Conservation (phyloP, 441 rosid species). For the Erysimum pusillum region DNA sequence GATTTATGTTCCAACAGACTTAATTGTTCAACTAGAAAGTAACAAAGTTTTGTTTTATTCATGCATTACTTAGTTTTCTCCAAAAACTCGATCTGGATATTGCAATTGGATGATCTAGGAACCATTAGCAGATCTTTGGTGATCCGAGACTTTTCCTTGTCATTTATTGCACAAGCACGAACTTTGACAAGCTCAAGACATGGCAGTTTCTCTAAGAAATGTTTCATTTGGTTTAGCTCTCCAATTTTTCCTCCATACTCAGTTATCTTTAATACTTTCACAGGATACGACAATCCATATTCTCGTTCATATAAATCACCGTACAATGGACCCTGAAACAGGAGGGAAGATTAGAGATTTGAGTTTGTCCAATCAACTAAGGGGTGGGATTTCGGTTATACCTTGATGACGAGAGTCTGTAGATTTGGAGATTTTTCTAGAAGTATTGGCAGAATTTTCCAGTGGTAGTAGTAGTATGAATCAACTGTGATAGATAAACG, state of each 20-base stretch:
- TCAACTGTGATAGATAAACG: conserved; percentile 10
- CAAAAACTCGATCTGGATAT: conserved; percentile 15
- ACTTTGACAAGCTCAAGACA: conserved; percentile 8
- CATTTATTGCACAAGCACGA: conserved; percentile 4
- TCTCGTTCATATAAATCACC: background rate
- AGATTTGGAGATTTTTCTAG: background rate
- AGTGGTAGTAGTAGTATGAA: background rate
- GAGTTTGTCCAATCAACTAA: conserved; percentile 1
- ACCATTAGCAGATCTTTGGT: conserved; percentile 4
- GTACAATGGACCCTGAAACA: conserved; percentile 24
- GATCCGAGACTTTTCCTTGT: background rate
- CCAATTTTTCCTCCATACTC: background rate
- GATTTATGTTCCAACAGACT: background rate
- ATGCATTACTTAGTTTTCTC: background rate
- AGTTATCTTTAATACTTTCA: background rate
- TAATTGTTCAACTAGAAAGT: background rate
- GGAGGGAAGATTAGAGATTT: conserved; percentile 1
- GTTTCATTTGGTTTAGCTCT: background rate
- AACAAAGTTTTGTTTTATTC: background rate
- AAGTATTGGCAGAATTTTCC: conserved; percentile 11
- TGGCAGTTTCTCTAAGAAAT: background rate
- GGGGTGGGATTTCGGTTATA: background rate
- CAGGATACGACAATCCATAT: background rate
- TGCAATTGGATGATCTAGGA: background rate
- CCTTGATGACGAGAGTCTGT: conserved; percentile 26